Conservation (phyloP, 1,139 yeast genomes). For the Suhomyces bokatorum region DNA sequence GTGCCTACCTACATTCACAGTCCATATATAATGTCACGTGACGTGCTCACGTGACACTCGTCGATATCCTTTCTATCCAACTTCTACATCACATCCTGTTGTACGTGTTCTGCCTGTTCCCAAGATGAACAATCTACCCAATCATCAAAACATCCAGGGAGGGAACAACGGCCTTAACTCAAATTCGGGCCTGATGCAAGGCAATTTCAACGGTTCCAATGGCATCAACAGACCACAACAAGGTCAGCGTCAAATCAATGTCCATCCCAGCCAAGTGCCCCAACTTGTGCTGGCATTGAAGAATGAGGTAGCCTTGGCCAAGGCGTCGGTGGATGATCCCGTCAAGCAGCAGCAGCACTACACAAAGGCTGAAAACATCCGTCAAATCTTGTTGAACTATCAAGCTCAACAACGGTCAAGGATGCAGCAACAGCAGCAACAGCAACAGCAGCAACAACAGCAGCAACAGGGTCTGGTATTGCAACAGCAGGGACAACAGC, state of each 20-base stretch:
- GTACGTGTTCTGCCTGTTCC: neutral
- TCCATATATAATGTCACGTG: neutral
- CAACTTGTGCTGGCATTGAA: slow-evolving; percentile 61
- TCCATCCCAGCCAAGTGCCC: slow-evolving; percentile 59
- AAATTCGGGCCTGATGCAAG: slow-evolving; percentile 1
- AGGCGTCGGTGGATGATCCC: slow-evolving; percentile 51
- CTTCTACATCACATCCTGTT: neutral
- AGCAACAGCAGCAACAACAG: slow-evolving; percentile 4
- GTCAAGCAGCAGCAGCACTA: slow-evolving; percentile 71
- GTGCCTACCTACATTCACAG: neutral
- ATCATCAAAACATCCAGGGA: slow-evolving; percentile 9
- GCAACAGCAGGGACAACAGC: slow-evolving; percentile 2
- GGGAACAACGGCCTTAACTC: slow-evolving; percentile 2
- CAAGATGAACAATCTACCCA: slow-evolving; percentile 11
- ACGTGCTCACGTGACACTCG: neutral
- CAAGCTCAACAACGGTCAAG: slow-evolving; percentile 41
- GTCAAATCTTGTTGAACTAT: slow-evolving; percentile 45
- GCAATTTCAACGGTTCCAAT: slow-evolving; percentile 1
- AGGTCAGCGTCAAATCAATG: slow-evolving; percentile 25
- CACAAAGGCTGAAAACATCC: slow-evolving; percentile 67
- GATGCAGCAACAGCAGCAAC: slow-evolving; percentile 15
- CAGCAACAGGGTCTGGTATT: slow-evolving; percentile 12
- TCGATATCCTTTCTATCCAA: slow-evolving; percentile 7
- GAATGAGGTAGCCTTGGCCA: slow-evolving; percentile 64
- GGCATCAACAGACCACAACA: slow-evolving; percentile 5